These are phyloP conservation scores for Coffea humblotiana DNA, from an alignment of 305 asterid genomes.

Conservation along the genomic window DNA sequence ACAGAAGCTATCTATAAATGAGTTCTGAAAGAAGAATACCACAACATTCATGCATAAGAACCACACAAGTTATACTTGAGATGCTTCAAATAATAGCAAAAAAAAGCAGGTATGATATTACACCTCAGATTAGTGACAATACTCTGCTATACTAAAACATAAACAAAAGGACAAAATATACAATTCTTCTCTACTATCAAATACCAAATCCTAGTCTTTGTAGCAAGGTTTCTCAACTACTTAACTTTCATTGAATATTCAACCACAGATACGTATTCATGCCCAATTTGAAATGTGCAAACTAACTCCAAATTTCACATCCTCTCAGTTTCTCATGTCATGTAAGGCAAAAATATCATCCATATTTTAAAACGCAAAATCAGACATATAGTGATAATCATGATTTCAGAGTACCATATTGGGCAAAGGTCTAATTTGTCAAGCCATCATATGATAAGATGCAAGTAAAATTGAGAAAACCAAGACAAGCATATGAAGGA, in stretches of 20 bases:
- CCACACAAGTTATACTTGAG: not conserved
- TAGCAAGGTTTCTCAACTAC: not conserved
- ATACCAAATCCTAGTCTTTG: not conserved
- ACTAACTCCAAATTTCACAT: not conserved
- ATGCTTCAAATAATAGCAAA: conserved; percentile 2
- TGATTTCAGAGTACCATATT: not conserved
- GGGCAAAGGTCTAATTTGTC: not conserved
- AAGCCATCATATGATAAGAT: conserved; percentile 24
- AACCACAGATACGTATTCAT: not conserved
- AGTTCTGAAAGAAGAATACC: not conserved
- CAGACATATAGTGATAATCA: not conserved
- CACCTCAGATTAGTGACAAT: not conserved
- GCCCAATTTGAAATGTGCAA: not conserved
- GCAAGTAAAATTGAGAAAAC: conserved; percentile 11
- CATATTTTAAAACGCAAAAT: not conserved
- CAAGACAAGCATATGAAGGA: conserved; percentile 17
- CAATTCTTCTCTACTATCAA: not conserved
- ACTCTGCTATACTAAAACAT: not conserved
- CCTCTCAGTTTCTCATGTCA: not conserved
- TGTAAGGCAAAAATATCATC: not conserved
- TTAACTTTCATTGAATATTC: not conserved
- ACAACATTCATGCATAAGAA: not conserved
- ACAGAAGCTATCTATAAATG: not conserved
- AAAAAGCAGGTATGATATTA: not conserved
- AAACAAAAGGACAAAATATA: not conserved